Evolutionary conservation across 495 filamentous ascomycete species (phyloP).

Genomic region (Astrocystis sublimbata): DNA sequence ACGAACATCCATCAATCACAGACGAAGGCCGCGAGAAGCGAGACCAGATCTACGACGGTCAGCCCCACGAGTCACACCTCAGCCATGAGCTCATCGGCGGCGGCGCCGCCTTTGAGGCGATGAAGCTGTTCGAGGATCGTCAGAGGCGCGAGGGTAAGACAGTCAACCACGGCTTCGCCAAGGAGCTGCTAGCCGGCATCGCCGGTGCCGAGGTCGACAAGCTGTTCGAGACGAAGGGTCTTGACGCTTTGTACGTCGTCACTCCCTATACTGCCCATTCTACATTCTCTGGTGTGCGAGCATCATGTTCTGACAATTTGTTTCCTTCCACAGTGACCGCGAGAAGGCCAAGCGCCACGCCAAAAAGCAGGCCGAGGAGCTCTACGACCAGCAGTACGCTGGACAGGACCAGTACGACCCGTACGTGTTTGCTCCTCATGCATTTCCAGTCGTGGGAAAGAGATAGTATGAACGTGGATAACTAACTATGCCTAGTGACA

Average conservation of each 20-base stretch:
- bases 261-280: background rate
- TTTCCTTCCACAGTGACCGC: slow-evolving; percentile 44
- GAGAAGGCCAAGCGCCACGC: slow-evolving; percentile 68
- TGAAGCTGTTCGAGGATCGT: slow-evolving; percentile 78
- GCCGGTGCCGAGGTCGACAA: slow-evolving; percentile 77
- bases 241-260: slow-evolving; percentile 50
- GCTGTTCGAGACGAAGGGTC: slow-evolving; percentile 75
- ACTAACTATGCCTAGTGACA: slow-evolving; percentile 10
- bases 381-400: slow-evolving; percentile 64
- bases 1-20: slow-evolving; percentile 12
- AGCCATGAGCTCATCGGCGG: slow-evolving; percentile 75
- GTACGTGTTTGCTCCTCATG: slow-evolving; percentile 35
- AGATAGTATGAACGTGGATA: slow-evolving; percentile 3
- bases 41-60: slow-evolving; percentile 57
- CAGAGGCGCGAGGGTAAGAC: slow-evolving; percentile 73
- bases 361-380: slow-evolving; percentile 60
- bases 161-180: slow-evolving; percentile 72
- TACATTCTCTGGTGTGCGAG: background rate
- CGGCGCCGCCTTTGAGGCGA: slow-evolving; percentile 74
- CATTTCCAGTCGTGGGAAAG: background rate
- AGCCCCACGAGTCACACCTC: slow-evolving; percentile 59
- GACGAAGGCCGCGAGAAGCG: slow-evolving; percentile 54
- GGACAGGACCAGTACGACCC: slow-evolving; percentile 50
- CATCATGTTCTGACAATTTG: background rate
- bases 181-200: slow-evolving; percentile 71